Base-by-base conservation (phyloP, 177 flowering plant species). In the Telopea speciosissima region DNA sequence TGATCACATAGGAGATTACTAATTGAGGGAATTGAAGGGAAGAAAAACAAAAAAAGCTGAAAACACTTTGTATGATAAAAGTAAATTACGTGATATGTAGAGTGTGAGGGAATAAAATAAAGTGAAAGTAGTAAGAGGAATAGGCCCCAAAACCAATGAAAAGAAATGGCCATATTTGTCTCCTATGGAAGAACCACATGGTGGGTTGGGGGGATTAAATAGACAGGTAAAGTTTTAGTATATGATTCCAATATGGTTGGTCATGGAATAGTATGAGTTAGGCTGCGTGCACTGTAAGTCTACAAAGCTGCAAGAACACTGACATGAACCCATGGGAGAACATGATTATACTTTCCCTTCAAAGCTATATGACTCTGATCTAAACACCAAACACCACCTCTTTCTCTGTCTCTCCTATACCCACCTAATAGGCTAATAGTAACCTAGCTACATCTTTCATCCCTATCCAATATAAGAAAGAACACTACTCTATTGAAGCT, bases 41-140 rank as follows among this genome's bases (percentile, higher is more conserved):
- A 28, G 31, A 28, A 28, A n/a, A n/a, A n/a, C 3, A 11, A 69
- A 65, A 67, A 73, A 75, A 62, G 66, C 22, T 68, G 62, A 59
- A 59, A 62, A 70, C 28, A 68, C 74, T 67, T 68, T 62, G 70
- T 59, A 52, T 21, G 59, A 68, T 28, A 63, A 70, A 71, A n/a
- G n/a, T n/a, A n/a, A n/a, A 73, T 79, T 83, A 85, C 86, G 69
- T 80, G 76, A 72, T 81, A 68, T 63, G 82, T 69, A 42, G 81
- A 66, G 5, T 72, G 31, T 23, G 85, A 75, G 63, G 68, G 83
- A 68, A 74, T 59, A 64, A 65, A 76, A 78, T 24, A 76, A 75
- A 82, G 76, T 22, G 81, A 79, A 70, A 86, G 71, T 42, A 86
- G 71, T 42, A 71, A 73, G 75, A 86, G 69, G 36, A 76, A 70